Evolutionary conservation across 345 rosid genomes (phyloP).

Genomic region (Clausena lansium): DNA sequence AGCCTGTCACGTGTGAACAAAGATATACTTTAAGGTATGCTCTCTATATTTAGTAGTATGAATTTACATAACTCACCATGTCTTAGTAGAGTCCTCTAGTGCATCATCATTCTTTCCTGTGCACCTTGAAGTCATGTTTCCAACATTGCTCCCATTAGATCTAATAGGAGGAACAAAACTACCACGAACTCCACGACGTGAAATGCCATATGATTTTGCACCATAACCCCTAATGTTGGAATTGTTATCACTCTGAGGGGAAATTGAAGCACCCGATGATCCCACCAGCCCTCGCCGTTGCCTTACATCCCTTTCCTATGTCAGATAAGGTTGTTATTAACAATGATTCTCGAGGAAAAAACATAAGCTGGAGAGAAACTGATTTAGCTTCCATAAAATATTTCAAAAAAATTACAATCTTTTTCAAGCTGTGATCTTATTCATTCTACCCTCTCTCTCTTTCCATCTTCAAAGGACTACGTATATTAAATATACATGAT

Average conservation of each 20-base stretch:
- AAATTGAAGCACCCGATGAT: constrained; percentile 53
- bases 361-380: constrained; percentile 4
- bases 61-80: constrained; percentile 51
- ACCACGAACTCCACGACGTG: constrained; percentile 75
- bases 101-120: constrained; percentile 78
- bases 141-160: constrained; percentile 60
- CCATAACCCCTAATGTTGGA: constrained; percentile 52
- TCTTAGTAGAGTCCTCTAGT: constrained; percentile 79
- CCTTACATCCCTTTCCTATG: constrained; percentile 84
- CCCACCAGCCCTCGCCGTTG: constrained; percentile 61
- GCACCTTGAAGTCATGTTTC: constrained; percentile 63
- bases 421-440: background rate
- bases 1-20: background rate
- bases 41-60: background rate
- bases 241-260: constrained; percentile 61
- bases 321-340: constrained; percentile 22
- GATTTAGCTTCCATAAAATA: constrained; percentile 3
- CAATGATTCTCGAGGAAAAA: constrained; percentile 13
- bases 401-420: background rate
- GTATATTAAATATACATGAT: background rate
- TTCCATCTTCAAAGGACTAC: background rate
- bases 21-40: background rate
- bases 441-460: background rate
- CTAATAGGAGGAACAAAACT: constrained; percentile 87
- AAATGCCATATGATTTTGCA: constrained; percentile 53